Evolutionary conservation across 176 grass and related monocot genomes (phyloP).

Genomic region (Lolium perenne): DNA sequence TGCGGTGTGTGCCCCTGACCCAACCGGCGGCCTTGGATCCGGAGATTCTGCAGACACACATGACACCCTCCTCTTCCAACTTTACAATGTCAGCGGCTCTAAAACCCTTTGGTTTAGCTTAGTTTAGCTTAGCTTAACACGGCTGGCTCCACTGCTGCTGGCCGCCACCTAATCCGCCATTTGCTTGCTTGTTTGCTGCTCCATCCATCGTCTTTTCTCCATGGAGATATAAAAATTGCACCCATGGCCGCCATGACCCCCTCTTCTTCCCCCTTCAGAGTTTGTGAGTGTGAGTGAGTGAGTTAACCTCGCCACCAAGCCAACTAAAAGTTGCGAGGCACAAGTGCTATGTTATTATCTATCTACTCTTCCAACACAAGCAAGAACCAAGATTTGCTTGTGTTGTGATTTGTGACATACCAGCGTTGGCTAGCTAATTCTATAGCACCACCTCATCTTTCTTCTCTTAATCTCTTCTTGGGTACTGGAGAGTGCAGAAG

Average conservation of each 20-base stretch:
- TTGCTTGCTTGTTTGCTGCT: conserved; percentile 44
- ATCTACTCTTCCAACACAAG: conserved; percentile 50
- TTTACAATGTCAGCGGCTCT: conserved; percentile 33
- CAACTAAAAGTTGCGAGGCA: conserved; percentile 44
- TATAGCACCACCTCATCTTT: conserved; percentile 32
- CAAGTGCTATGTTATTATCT: conserved; percentile 7
- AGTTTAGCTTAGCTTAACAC: not conserved
- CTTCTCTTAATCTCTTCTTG: conserved; percentile 1
- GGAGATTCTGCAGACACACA: conserved; percentile 75
- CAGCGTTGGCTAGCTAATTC: conserved; percentile 33
- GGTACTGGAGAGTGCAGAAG: not conserved
- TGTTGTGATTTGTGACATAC: not conserved
- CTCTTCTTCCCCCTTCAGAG: not conserved
- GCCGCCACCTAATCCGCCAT: conserved; percentile 50
- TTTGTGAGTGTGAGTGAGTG: conserved; percentile 12
- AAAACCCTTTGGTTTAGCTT: not conserved
- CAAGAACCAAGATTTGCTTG: conserved; percentile 54
- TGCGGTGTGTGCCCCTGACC: conserved; percentile 47
- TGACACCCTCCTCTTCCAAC: not conserved
- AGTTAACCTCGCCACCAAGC: conserved; percentile 48
- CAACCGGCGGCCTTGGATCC: conserved; percentile 74
- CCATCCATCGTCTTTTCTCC: not conserved
- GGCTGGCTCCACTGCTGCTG: not conserved
- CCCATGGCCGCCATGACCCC: not conserved
- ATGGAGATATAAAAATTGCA: conserved; percentile 44